These are phyloP conservation scores for Citeromyces matritensis DNA, from an alignment of 805 yeast genomes.

Conservation along the genomic window DNA sequence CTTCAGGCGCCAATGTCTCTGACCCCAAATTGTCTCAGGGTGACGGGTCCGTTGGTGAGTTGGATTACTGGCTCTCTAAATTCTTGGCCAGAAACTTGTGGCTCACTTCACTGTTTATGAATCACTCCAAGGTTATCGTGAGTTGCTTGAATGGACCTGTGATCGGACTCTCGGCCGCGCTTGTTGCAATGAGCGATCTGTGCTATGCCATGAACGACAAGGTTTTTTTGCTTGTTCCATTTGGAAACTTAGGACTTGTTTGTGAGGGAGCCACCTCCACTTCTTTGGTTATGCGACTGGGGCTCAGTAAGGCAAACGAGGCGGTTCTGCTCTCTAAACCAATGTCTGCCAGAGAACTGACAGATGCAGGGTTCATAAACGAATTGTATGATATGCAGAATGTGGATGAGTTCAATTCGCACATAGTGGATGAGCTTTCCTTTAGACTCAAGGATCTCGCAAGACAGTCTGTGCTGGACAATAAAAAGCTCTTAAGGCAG, in stretches of 20 bases:
- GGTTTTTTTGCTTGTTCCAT: slow-evolving; percentile 55
- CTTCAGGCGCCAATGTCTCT: slow-evolving; percentile 70
- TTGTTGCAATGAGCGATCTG: slow-evolving; percentile 65
- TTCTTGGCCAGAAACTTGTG: slow-evolving; percentile 62
- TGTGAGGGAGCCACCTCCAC: slow-evolving; percentile 70
- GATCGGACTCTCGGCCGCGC: slow-evolving; percentile 62
- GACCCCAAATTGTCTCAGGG: slow-evolving; percentile 11
- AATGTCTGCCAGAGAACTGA: slow-evolving; percentile 41
- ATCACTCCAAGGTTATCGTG: slow-evolving; percentile 57
- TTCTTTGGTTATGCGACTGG: slow-evolving; percentile 55
- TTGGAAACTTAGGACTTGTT: slow-evolving; percentile 69
- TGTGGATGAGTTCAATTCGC: slow-evolving; percentile 24
- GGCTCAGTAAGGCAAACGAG: slow-evolving; percentile 59
- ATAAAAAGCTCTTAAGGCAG: slow-evolving; percentile 24
- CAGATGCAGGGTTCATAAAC: slow-evolving; percentile 44
- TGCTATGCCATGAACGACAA: slow-evolving; percentile 50
- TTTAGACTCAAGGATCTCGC: slow-evolving; percentile 25
- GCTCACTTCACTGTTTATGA: slow-evolving; percentile 50
- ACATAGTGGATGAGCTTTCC: slow-evolving; percentile 18
- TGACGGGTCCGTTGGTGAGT: slow-evolving; percentile 4
- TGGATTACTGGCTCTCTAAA: slow-evolving; percentile 29
- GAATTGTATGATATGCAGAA: slow-evolving; percentile 18
- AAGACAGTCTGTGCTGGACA: slow-evolving; percentile 24
- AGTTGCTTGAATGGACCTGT: slow-evolving; percentile 81
- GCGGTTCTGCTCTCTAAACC: slow-evolving; percentile 59